Evolutionary conservation across 495 filamentous ascomycete species (phyloP).

Genomic region (Hypoxylon lenormandii): DNA sequence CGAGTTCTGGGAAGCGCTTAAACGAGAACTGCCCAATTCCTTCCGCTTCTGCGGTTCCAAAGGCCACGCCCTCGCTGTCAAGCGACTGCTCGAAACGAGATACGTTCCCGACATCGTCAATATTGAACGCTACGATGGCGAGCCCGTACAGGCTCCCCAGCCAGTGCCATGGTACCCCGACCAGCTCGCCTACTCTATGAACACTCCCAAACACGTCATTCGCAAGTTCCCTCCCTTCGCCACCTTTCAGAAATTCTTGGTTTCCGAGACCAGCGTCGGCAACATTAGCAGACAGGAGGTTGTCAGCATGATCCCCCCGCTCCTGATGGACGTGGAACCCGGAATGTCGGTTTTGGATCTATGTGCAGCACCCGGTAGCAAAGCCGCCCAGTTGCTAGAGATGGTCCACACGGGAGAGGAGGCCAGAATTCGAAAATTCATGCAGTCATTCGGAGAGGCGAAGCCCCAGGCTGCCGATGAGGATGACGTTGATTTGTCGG

Average conservation of each 20-base stretch:
- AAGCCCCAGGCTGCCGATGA: slow-evolving; percentile 61
- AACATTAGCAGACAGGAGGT: slow-evolving; percentile 97
- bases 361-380: slow-evolving; percentile 96
- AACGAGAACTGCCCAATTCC: slow-evolving; percentile 88
- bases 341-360: slow-evolving; percentile 94
- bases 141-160: slow-evolving; percentile 80
- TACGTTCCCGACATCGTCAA: slow-evolving; percentile 89
- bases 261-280: slow-evolving; percentile 94
- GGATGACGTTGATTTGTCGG: slow-evolving; percentile 62
- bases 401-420: slow-evolving; percentile 94
- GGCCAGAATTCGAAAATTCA: slow-evolving; percentile 73
- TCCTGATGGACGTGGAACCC: slow-evolving; percentile 88
- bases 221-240: slow-evolving; percentile 91
- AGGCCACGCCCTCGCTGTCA: slow-evolving; percentile 88
- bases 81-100: slow-evolving; percentile 82
- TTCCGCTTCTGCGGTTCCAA: slow-evolving; percentile 96
- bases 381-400: slow-evolving; percentile 93
- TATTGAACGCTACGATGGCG: slow-evolving; percentile 78
- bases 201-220: slow-evolving; percentile 91
- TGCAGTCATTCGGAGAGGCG: slow-evolving; percentile 65
- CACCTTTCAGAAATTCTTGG: slow-evolving; percentile 96
- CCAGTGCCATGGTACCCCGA: slow-evolving; percentile 92
- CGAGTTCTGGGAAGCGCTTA: slow-evolving; percentile 83
- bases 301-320: slow-evolving; percentile 97
- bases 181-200: slow-evolving; percentile 93